phyloP scores from a whole-genome alignment of 106 monocot species.

The Dendrobium catenatum region DNA sequence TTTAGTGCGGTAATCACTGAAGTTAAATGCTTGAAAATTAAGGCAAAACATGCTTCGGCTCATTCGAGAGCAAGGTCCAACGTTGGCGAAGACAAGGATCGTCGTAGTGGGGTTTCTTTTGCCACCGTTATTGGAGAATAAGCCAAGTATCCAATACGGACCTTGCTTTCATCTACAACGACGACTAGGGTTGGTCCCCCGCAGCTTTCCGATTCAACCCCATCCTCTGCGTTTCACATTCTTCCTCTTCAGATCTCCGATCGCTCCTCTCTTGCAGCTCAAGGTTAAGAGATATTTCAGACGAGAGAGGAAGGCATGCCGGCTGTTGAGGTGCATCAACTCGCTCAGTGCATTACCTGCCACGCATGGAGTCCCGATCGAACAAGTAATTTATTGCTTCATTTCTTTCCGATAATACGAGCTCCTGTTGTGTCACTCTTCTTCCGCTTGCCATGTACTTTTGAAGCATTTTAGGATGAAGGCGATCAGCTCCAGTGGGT shows the following conservation, averaged over 20 bases:
- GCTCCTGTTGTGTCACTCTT: neutral
- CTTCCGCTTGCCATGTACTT: neutral
- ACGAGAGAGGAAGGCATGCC: slow-evolving; percentile 24
- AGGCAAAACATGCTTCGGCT: neutral
- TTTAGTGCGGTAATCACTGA: too few species aligned
- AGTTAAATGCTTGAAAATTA: too few species aligned
- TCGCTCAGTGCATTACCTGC: slow-evolving; percentile 77
- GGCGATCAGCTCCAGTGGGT: neutral
- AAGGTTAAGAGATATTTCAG: neutral
- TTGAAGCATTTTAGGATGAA: neutral
- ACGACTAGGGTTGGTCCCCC: neutral
- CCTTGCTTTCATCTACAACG: neutral
- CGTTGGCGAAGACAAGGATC: neutral
- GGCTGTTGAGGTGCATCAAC: slow-evolving; percentile 49
- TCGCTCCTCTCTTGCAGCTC: neutral
- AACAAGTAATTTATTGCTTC: slow-evolving; percentile 25
- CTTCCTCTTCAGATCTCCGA: neutral
- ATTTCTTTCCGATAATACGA: neutral
- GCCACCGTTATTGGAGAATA: neutral
- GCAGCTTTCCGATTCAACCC: slow-evolving; percentile 1
- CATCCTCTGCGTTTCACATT: neutral
- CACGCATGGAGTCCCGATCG: slow-evolving; percentile 76
- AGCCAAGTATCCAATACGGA: neutral
- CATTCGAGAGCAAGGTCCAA: neutral
- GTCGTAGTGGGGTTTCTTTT: neutral